phyloP scores from a whole-genome alignment of 805 yeast genomes.

The Candida loeiensis region DNA sequence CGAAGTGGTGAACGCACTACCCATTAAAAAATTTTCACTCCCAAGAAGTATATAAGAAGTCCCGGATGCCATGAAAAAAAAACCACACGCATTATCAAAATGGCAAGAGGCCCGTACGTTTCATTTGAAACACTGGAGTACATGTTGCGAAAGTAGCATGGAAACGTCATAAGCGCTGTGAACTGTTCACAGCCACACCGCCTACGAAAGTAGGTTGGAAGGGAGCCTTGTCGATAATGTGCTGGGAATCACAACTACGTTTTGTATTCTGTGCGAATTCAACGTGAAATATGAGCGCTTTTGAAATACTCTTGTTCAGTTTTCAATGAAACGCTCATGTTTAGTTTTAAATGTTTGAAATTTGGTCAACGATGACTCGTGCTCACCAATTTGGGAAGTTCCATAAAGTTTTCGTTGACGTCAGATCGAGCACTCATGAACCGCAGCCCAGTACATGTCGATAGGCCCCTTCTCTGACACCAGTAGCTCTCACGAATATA shows the following conservation, averaged over 20 bases:
- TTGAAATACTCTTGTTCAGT: no score
- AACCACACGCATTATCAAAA: conserved; percentile 27
- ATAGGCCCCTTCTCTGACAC: conserved; percentile 1
- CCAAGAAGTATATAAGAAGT: background rate
- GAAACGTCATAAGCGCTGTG: conserved; percentile 18
- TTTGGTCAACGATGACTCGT: no score
- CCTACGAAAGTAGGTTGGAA: conserved; percentile 6
- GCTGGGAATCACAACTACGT: conserved; percentile 3
- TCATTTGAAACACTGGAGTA: conserved; percentile 18
- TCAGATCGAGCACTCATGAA: background rate
- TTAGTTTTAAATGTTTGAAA: no score
- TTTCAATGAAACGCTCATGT: no score
- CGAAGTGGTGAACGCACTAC: background rate
- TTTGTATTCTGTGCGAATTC: background rate
- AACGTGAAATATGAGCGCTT: no score
- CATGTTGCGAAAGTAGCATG: conserved; percentile 6
- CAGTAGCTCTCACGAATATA: background rate
- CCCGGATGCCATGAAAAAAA: background rate
- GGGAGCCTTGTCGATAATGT: conserved; percentile 50
- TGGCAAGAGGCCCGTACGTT: conserved; percentile 57
- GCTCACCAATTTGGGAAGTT: no score
- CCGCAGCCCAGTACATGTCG: background rate
- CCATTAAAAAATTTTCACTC: background rate
- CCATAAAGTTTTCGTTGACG: no score
- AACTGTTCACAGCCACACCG: conserved; percentile 7